A percentile compares a stretch with the other conserved stretches of the same genome.
phyloP scores from a whole-genome alignment of 2,329 filamentous ascomycete species.

The Sporothrix globosa region DNA sequence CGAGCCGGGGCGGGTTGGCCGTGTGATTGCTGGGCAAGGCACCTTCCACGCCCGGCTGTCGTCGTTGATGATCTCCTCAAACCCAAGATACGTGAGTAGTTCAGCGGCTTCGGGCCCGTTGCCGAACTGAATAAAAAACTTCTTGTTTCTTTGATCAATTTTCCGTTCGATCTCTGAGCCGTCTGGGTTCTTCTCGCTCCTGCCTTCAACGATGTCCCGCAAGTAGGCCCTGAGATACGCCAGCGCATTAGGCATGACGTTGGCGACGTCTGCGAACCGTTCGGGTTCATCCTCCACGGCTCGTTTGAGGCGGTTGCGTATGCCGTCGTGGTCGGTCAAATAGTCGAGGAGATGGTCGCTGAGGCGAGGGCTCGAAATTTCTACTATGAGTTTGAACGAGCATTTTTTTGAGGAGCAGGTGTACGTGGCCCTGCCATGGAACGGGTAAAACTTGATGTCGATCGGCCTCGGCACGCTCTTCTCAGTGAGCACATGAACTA shows the following conservation, averaged over 20 bases:
- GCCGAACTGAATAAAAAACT: slow-evolving; percentile 59
- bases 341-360: slow-evolving; percentile 48
- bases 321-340: slow-evolving; percentile 52
- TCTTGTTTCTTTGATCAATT: slow-evolving; percentile 61
- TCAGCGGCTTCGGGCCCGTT: slow-evolving; percentile 49
- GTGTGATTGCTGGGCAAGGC: slow-evolving; percentile 45
- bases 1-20: slow-evolving; percentile 47
- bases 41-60: slow-evolving; percentile 49
- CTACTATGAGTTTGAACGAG: slow-evolving; percentile 50
- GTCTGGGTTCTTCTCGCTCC: slow-evolving; percentile 43
- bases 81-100: slow-evolving; percentile 56
- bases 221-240: slow-evolving; percentile 56
- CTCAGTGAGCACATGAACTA: slow-evolving; percentile 32
- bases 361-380: slow-evolving; percentile 56
- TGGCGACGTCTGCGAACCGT: slow-evolving; percentile 51
- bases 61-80: slow-evolving; percentile 48
- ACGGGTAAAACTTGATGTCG: slow-evolving; percentile 46
- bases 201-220: slow-evolving; percentile 51
- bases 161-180: slow-evolving; percentile 38
- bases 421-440: slow-evolving; percentile 46
- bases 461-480: slow-evolving; percentile 22
- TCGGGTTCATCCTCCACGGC: slow-evolving; percentile 52
- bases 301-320: slow-evolving; percentile 46
- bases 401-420: slow-evolving; percentile 50
- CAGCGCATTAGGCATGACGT: slow-evolving; percentile 49